These are phyloP conservation scores for Asterophora lycoperdoides DNA, from an alignment of 768 basidiomycete species.

Conservation along the genomic window DNA sequence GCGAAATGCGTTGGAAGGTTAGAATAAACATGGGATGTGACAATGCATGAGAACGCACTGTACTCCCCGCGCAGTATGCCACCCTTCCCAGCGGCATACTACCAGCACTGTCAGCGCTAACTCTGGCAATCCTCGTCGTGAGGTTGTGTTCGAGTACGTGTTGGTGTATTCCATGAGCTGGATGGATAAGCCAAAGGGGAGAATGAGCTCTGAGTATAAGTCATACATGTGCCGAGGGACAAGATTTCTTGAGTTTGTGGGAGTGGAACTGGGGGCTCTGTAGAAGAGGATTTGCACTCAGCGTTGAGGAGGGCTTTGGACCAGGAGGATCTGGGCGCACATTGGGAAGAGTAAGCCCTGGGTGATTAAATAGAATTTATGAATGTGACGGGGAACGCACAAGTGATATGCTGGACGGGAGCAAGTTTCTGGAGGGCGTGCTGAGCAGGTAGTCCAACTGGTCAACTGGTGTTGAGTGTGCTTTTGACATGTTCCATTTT, in stretches of 20 bases:
- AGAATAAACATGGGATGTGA: no score
- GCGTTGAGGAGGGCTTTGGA: conserved; percentile 51
- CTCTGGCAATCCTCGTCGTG: no score
- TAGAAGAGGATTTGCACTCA: conserved; percentile 8
- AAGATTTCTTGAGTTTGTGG: conserved; percentile 19
- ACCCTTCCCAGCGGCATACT: no score
- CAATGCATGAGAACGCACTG: no score
- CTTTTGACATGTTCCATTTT: no score
- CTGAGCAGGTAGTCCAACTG: no score
- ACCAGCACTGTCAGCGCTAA: not conserved
- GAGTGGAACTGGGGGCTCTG: no score
- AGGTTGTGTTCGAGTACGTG: no score
- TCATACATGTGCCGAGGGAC: conserved; percentile 61
- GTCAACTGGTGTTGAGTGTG: no score
- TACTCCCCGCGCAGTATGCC: no score
- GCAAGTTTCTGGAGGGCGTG: conserved; percentile 35
- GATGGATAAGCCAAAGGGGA: conserved; percentile 60
- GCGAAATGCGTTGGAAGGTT: no score
- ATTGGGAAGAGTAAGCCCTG: conserved; percentile 40
- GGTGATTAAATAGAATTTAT: not conserved
- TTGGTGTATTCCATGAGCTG: conserved; percentile 65
- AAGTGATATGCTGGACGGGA: conserved; percentile 51
- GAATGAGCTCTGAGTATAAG: conserved; percentile 61
- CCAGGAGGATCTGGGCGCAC: conserved; percentile 51
- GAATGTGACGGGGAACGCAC: conserved; percentile 27